phyloP scores from a whole-genome alignment of 768 basidiomycete species.

The Lactifluus volemus region DNA sequence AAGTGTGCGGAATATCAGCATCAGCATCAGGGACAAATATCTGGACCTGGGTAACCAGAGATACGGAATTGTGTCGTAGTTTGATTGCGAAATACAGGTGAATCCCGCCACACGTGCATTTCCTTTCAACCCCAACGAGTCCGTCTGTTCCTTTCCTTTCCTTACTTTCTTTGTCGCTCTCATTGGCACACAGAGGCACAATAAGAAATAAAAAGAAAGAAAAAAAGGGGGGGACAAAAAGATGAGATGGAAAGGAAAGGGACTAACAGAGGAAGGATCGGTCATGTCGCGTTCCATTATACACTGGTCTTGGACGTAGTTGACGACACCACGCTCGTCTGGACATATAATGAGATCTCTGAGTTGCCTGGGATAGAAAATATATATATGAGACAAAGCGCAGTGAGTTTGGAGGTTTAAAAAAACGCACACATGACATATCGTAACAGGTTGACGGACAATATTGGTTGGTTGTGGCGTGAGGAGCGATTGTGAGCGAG shows the following conservation, averaged over 20 bases:
- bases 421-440: conserved; percentile 49
- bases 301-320: conserved; percentile 44
- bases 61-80: neutral
- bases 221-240: no score
- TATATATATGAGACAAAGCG: neutral
- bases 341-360: conserved; percentile 75
- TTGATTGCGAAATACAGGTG: no score
- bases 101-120: neutral
- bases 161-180: neutral
- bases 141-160: neutral
- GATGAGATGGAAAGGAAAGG: neutral
- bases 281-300: conserved; percentile 57
- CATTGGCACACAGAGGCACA: neutral
- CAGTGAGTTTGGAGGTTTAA: neutral
- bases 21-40: neutral
- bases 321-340: conserved; percentile 51
- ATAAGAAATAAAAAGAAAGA: no score
- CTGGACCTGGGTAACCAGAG: neutral
- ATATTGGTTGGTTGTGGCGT: conserved; percentile 37
- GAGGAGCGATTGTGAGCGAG: conserved; percentile 38
- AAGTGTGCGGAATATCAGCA: neutral
- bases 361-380: conserved; percentile 44
- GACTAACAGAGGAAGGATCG: conserved; percentile 38
- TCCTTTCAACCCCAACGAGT: neutral
- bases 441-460: conserved; percentile 38